phyloP scores from a whole-genome alignment of 164 flowering plant species.

The Chimonanthus salicifolius region DNA sequence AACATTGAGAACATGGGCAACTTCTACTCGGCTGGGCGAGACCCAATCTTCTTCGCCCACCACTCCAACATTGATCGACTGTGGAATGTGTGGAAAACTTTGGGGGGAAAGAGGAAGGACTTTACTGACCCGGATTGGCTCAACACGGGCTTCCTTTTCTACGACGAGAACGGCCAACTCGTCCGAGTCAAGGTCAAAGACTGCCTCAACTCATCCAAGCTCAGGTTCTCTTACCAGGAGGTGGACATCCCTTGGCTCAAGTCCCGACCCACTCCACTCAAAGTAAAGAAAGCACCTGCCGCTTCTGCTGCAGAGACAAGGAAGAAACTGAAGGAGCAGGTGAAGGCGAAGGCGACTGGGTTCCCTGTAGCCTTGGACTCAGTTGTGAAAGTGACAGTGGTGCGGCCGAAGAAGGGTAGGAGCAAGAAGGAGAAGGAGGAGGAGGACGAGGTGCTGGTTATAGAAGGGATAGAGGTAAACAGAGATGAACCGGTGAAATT shows the following conservation, averaged over 20 bases:
- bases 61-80: constrained; percentile 31
- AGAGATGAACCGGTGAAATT: constrained; percentile 43
- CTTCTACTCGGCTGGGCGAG: constrained; percentile 22
- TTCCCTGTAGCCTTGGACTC: constrained; percentile 35
- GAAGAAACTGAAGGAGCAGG: constrained; percentile 35
- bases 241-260: constrained; percentile 48
- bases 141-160: constrained; percentile 26
- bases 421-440: constrained; percentile 51
- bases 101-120: constrained; percentile 24
- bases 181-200: constrained; percentile 35
- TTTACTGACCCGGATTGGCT: constrained; percentile 29
- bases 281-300: background rate
- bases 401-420: constrained; percentile 47
- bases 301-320: constrained; percentile 10
- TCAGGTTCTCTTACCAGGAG: constrained; percentile 44
- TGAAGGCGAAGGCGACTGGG: background rate
- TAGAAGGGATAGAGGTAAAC: constrained; percentile 20
- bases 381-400: constrained; percentile 25
- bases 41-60: constrained; percentile 21
- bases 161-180: constrained; percentile 31
- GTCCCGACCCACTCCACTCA: constrained; percentile 9
- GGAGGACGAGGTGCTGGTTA: constrained; percentile 18
- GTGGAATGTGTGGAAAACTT: constrained; percentile 28
- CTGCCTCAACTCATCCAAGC: constrained; percentile 25
- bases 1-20: constrained; percentile 22